A percentile compares a stretch with the other conserved stretches of the same genome.
Evolutionary conservation across 2,329 filamentous ascomycete species (phyloP).

Genomic region (Lachnum nothofagi): DNA sequence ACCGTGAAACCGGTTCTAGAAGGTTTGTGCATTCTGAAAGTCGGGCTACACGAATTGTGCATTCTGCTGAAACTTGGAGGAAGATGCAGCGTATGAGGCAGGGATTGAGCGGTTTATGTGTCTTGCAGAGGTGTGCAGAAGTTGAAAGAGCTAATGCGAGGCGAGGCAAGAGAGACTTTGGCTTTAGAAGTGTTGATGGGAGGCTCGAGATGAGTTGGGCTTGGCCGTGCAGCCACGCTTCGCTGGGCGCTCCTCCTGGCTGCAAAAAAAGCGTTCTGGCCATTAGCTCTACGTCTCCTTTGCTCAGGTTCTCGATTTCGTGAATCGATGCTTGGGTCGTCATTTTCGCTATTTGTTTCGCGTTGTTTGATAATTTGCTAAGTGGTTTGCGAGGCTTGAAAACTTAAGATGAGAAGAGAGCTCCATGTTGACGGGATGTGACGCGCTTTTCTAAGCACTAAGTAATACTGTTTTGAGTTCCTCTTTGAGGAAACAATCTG

Average conservation of each 20-base stretch:
- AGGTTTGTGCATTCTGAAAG: conserved; percentile 23
- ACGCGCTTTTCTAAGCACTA: not conserved
- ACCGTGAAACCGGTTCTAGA: not conserved
- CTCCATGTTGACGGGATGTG: not conserved
- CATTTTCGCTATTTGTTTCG: not conserved
- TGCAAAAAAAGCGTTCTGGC: conserved; percentile 13
- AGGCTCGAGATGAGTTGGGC: conserved; percentile 8
- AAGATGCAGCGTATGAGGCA: conserved; percentile 43
- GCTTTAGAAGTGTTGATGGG: conserved; percentile 14
- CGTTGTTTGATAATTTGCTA: not conserved
- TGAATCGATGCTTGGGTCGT: not conserved
- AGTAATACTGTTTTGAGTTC: not conserved
- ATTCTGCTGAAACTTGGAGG: conserved; percentile 39
- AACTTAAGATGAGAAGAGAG: not conserved
- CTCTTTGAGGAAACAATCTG: not conserved
- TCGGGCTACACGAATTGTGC: conserved; percentile 32
- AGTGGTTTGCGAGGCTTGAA: not conserved
- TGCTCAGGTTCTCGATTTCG: not conserved
- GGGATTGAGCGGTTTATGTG: conserved; percentile 40
- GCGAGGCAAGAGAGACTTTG: conserved; percentile 10
- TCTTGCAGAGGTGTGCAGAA: conserved; percentile 36
- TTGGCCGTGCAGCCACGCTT: conserved; percentile 16
- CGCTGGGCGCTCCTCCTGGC: not conserved
- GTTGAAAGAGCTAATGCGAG: conserved; percentile 7
- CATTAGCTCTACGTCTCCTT: not conserved